These are phyloP conservation scores for Hyphopichia pseudoburtonii DNA, from an alignment of 1,139 yeast genomes.

Conservation along the genomic window DNA sequence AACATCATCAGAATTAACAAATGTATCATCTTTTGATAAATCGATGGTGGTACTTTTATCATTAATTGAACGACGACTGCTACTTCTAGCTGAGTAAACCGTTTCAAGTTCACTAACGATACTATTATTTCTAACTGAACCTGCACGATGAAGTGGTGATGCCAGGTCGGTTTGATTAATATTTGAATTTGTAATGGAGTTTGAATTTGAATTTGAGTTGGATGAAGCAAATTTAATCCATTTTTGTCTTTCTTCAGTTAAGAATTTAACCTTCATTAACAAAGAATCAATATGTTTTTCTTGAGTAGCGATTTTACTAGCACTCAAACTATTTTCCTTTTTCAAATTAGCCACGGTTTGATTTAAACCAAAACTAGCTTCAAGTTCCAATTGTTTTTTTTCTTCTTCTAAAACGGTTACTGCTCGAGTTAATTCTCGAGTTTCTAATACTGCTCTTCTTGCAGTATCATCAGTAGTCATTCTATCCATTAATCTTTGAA, in stretches of 20 bases:
- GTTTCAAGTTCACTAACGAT: slow-evolving; percentile 18
- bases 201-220: neutral
- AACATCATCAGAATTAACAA: slow-evolving; percentile 13
- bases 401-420: slow-evolving; percentile 25
- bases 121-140: slow-evolving; percentile 1
- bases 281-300: slow-evolving; percentile 28
- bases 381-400: slow-evolving; percentile 21
- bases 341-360: slow-evolving; percentile 18
- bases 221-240: slow-evolving; percentile 1
- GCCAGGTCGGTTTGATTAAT: neutral
- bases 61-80: neutral
- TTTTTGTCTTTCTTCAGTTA: slow-evolving; percentile 18
- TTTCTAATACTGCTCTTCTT: slow-evolving; percentile 32
- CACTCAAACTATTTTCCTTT: slow-evolving; percentile 16
- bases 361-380: slow-evolving; percentile 21
- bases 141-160: neutral
- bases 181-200: no score
- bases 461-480: slow-evolving; percentile 35
- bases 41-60: slow-evolving; percentile 3
- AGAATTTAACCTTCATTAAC: slow-evolving; percentile 18
- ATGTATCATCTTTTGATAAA: slow-evolving; percentile 3
- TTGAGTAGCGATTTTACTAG: slow-evolving; percentile 25
- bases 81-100: slow-evolving; percentile 10
- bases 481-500: slow-evolving; percentile 36
- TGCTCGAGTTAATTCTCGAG: slow-evolving; percentile 22